Evolutionary conservation across 1,139 yeast species (phyloP).

Genomic region (Yamadazyma oceani): DNA sequence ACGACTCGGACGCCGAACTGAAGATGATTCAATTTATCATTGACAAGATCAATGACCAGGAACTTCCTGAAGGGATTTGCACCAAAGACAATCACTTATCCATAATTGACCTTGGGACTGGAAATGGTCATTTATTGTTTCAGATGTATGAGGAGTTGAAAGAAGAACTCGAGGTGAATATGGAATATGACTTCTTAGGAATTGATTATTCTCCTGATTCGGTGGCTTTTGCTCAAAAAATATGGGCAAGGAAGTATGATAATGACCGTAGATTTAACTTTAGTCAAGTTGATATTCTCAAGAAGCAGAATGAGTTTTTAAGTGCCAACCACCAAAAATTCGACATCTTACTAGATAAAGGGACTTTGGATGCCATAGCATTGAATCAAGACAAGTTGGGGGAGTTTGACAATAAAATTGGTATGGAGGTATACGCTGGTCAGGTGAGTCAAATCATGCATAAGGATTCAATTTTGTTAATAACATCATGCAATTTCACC

Average conservation of each 20-base stretch:
- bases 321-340: slow-evolving; percentile 37
- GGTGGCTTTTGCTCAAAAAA: slow-evolving; percentile 64
- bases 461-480: slow-evolving; percentile 59
- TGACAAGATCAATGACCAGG: slow-evolving; percentile 27
- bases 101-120: slow-evolving; percentile 87
- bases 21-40: slow-evolving; percentile 69
- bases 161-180: slow-evolving; percentile 37
- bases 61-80: slow-evolving; percentile 15
- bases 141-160: slow-evolving; percentile 56
- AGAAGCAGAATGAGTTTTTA: slow-evolving; percentile 33
- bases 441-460: slow-evolving; percentile 60
- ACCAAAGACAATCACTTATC: slow-evolving; percentile 30
- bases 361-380: slow-evolving; percentile 96
- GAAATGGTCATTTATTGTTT: slow-evolving; percentile 88
- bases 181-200: slow-evolving; percentile 51
- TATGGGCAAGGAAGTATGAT: slow-evolving; percentile 44
- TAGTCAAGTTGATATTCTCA: slow-evolving; percentile 47
- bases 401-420: slow-evolving; percentile 43
- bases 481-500: slow-evolving; percentile 96
- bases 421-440: slow-evolving; percentile 62
- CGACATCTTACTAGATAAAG: slow-evolving; percentile 85
- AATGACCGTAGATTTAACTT: slow-evolving; percentile 38
- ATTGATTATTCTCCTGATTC: slow-evolving; percentile 85
- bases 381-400: slow-evolving; percentile 58
- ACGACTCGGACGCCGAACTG: slow-evolving; percentile 86